Evolutionary conservation across 1,139 yeast genomes (phyloP), one percentile per base, ranked within the genome.

Genomic region (Suhomyces yuchorum): DNA sequence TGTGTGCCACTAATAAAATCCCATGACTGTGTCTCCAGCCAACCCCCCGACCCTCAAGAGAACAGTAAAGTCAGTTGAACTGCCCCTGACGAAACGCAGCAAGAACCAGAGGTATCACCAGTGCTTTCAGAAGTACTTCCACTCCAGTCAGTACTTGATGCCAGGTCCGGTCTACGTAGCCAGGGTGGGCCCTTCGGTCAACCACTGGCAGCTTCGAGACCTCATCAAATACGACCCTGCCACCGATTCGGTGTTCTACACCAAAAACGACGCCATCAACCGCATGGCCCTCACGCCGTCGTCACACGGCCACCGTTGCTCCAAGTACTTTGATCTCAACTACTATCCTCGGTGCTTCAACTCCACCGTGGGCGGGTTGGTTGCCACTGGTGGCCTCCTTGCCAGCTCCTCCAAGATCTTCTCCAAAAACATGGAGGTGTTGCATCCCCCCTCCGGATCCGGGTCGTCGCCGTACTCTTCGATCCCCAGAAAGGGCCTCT

Each of bases 201-300:
- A 84, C 53, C 97, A 91, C 70, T 91, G 97, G 96, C 97, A 91
- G 63, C 71, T 91, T 37, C 75, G 96, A 42, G 96, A 91, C 60
- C 75, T 91, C 58, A 71, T 90, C 20, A 82, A 85, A 56, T 67
- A 65, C 33, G 73, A 73, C 49, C 56, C 59, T 30, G 37, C 51
- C 3, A 53, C 58, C 8, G 70, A 74, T 28, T 56, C 58, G 14
- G 56, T 73, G 8, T 73, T 62, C 53, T 74, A 65, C 51, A 71
- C 77, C 15, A 59, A 59, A 45, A 65, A 65, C 42, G 73, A 72
- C 42, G 54, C 64, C 12, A 61, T 75, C 17, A 60, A 71, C 56
- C 56, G 50, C 39, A 56, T 57, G 44, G 44, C 48, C 50, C 66
- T 81, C 23, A 23, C 39, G 12, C 39, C 32, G 19, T n/a, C 32